A percentile compares a stretch with the other conserved stretches of the same genome.
Conservation (phyloP, 2,329 filamentous ascomycete genomes). For the Botrytis fragariae region DNA sequence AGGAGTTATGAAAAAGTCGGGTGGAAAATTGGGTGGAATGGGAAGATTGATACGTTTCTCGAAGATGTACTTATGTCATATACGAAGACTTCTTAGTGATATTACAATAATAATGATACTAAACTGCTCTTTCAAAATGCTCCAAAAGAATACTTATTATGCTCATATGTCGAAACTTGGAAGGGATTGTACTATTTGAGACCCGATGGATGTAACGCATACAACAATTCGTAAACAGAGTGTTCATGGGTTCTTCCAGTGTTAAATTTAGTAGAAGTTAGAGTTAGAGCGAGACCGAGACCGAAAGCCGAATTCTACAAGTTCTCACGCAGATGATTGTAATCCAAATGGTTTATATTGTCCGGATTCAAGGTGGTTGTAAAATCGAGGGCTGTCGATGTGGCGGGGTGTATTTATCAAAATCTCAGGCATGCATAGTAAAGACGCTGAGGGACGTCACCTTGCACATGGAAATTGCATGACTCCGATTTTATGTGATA, state of each 20-base stretch:
- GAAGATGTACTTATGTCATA: background rate
- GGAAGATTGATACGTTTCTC: background rate
- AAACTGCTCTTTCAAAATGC: background rate
- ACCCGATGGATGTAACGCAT: background rate
- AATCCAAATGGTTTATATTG: background rate
- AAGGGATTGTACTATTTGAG: background rate
- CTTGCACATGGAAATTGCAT: conserved; percentile 19
- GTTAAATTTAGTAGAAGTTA: background rate
- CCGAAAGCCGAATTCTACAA: background rate
- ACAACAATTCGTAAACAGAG: background rate
- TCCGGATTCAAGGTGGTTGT: background rate
- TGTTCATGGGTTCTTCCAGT: background rate
- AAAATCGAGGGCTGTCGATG: background rate
- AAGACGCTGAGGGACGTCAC: background rate
- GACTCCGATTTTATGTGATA: conserved; percentile 3
- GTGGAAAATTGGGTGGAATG: background rate
- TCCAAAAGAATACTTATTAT: background rate
- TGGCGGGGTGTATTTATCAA: background rate
- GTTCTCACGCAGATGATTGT: no score
- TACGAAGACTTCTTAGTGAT: background rate
- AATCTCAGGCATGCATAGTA: conserved; percentile 5
- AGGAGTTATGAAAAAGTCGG: background rate
- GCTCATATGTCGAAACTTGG: background rate
- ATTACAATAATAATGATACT: background rate
- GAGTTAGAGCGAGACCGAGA: background rate